A percentile compares a stretch with the other conserved stretches of the same genome.
Conservation (phyloP, 164 flowering plant genomes). For the Sextonia rubra region DNA sequence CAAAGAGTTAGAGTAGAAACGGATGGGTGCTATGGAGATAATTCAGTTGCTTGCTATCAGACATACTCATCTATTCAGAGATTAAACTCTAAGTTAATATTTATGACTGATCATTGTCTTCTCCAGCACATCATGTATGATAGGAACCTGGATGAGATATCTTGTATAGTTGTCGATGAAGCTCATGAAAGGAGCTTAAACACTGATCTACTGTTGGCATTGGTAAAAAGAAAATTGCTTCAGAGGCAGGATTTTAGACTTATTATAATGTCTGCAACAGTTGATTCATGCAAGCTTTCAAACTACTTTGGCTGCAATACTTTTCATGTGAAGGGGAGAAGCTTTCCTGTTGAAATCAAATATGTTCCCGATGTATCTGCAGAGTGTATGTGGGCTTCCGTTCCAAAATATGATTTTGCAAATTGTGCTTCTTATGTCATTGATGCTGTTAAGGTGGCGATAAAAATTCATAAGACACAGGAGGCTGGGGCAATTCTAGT, state of each 20-base stretch:
- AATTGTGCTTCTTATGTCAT: constrained; percentile 40
- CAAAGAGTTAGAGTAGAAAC: constrained; percentile 80
- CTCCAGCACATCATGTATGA: constrained; percentile 81
- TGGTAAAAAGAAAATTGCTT: constrained; percentile 55
- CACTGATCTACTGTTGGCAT: constrained; percentile 85
- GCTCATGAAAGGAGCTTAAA: constrained; percentile 98
- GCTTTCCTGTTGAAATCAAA: constrained; percentile 72
- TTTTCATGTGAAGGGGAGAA: constrained; percentile 68
- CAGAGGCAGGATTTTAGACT: constrained; percentile 64
- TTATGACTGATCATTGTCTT: constrained; percentile 83
- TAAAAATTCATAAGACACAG: constrained; percentile 58
- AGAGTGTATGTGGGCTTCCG: constrained; percentile 17
- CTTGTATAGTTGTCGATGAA: constrained; percentile 88
- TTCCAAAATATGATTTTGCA: constrained; percentile 14
- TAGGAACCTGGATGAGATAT: constrained; percentile 46
- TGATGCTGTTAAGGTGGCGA: constrained; percentile 59
- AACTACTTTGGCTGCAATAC: constrained; percentile 62
- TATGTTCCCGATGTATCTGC: constrained; percentile 43
- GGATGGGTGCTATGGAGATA: constrained; percentile 58
- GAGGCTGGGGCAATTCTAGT: constrained; percentile 81
- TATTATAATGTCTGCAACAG: constrained; percentile 97
- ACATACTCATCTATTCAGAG: constrained; percentile 46
- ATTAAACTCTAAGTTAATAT: constrained; percentile 49
- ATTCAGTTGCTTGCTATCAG: constrained; percentile 42
- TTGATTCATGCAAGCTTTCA: constrained; percentile 76